A percentile compares a stretch with the other conserved stretches of the same genome.
Evolutionary conservation across 192 early-diverging fungal species (phyloP).

Genomic region (Linnemannia exigua): DNA sequence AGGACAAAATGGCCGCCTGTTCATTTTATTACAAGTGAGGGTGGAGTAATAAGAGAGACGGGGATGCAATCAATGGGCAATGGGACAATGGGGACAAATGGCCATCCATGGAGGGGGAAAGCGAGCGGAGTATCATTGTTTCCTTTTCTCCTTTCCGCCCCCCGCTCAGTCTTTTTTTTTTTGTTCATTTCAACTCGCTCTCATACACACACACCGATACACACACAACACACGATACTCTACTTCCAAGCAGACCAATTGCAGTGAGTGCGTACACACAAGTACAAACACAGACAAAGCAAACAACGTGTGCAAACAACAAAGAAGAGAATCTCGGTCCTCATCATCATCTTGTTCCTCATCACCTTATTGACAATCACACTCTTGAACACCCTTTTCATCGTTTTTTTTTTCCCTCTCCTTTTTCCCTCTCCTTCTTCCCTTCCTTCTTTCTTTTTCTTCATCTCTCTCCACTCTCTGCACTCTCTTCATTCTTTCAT

Average conservation of each 20-base stretch:
- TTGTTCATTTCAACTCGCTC: not conserved
- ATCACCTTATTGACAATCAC: not conserved
- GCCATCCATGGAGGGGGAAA: too few species aligned
- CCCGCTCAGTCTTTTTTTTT: not conserved
- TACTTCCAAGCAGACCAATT: not conserved
- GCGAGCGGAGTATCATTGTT: too few species aligned
- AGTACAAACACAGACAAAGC: not conserved
- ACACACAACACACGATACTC: not conserved
- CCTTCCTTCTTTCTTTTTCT: not conserved
- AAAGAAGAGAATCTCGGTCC: constrained; percentile 14
- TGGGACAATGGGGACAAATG: too few species aligned
- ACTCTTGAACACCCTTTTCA: constrained; percentile 1
- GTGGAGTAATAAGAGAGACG: not conserved
- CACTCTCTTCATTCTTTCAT: not conserved
- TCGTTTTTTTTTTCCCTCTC: too few species aligned
- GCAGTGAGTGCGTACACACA: not conserved
- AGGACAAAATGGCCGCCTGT: not conserved
- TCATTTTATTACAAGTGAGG: not conserved
- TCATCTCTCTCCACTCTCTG: not conserved
- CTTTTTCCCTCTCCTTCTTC: not conserved
- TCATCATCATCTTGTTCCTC: not conserved
- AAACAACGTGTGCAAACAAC: not conserved
- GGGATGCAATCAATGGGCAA: not conserved
- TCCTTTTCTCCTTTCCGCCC: not conserved
- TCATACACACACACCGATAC: not conserved